Percentiles rank a stretch among this genome's conserved stretches.
These are phyloP conservation scores for Pyricularia sp. DNA, from an alignment of 2,329 filamentous ascomycete genomes.

Conservation along the genomic window DNA sequence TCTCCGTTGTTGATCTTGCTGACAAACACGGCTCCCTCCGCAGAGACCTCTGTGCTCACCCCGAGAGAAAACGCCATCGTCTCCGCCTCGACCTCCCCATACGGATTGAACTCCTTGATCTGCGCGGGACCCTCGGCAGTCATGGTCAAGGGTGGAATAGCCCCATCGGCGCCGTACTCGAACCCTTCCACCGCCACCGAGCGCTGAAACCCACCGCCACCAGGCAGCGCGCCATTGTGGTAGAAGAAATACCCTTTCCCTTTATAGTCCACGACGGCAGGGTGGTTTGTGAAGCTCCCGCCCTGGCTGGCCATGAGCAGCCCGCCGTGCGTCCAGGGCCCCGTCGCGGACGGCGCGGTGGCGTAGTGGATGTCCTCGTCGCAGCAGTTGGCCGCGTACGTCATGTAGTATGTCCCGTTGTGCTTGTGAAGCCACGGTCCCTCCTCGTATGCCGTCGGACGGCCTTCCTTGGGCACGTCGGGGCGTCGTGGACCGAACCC, in stretches of 20 bases:
- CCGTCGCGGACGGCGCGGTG: slow-evolving; percentile 16
- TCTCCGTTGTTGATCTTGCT: slow-evolving; percentile 18
- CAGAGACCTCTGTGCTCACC: neutral
- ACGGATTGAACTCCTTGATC: slow-evolving; percentile 15
- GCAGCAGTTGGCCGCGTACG: slow-evolving; percentile 20
- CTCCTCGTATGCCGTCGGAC: slow-evolving; percentile 17
- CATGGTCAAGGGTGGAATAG: slow-evolving; percentile 18
- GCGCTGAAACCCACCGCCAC: slow-evolving; percentile 17
- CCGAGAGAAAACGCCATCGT: slow-evolving; percentile 18
- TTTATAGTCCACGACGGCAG: slow-evolving; percentile 19
- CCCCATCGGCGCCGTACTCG: slow-evolving; percentile 17
- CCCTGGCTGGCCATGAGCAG: slow-evolving; percentile 19
- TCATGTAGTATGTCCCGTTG: slow-evolving; percentile 18
- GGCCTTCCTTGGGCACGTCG: slow-evolving; percentile 3
- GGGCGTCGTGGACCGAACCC: neutral
- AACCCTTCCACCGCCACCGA: slow-evolving; percentile 19
- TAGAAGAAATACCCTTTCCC: slow-evolving; percentile 21
- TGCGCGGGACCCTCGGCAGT: slow-evolving; percentile 18
- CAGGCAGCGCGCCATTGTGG: slow-evolving; percentile 21
- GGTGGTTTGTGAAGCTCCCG: slow-evolving; percentile 20
- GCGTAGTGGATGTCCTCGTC: slow-evolving; percentile 21
- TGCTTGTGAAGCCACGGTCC: slow-evolving; percentile 23
- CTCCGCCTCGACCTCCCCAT: slow-evolving; percentile 17
- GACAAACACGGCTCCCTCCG: slow-evolving; percentile 17
- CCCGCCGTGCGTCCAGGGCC: slow-evolving; percentile 21